A percentile compares a stretch with the other conserved stretches of the same genome.
Conservation (phyloP, 108 stramenopile species). For the Nannochloropsis granulata region DNA sequence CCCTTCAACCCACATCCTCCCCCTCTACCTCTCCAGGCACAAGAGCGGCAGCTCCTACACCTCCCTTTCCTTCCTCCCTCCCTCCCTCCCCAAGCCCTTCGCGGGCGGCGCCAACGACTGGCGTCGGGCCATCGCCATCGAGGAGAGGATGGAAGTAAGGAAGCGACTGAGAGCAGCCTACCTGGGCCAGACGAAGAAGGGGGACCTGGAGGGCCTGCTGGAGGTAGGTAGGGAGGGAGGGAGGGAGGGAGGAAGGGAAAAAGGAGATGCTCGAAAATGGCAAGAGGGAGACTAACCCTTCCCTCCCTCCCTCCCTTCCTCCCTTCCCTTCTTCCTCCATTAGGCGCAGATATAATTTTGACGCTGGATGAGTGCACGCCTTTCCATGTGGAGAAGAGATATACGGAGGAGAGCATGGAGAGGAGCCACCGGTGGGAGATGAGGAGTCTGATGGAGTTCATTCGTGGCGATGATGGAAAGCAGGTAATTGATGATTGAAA, state of each 20-base stretch:
- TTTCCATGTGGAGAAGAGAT: constrained; percentile 32
- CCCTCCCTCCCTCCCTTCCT: too few species aligned
- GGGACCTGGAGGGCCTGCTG: neutral
- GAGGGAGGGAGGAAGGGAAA: too few species aligned
- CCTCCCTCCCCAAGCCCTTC: neutral
- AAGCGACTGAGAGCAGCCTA: neutral
- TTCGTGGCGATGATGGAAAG: neutral
- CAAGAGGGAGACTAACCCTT: too few species aligned
- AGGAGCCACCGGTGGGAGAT: constrained; percentile 27
- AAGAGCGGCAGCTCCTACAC: neutral
- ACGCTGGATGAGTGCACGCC: constrained; percentile 41
- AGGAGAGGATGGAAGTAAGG: neutral
- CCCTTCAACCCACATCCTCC: neutral
- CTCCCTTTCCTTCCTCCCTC: neutral
- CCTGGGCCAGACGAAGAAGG: neutral
- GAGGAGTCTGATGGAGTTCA: constrained; percentile 27
- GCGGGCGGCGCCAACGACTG: neutral
- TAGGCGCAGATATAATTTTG: constrained; percentile 35
- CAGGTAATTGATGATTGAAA: constrained; percentile 23
- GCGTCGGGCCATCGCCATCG: neutral
- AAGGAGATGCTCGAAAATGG: too few species aligned
- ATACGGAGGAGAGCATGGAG: constrained; percentile 30
- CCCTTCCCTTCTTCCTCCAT: too few species aligned
- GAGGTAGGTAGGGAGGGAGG: neutral
- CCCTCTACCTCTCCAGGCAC: neutral